These are phyloP conservation scores for Malus sylvestris DNA, from an alignment of 306 rosid genomes.

Conservation along the genomic window DNA sequence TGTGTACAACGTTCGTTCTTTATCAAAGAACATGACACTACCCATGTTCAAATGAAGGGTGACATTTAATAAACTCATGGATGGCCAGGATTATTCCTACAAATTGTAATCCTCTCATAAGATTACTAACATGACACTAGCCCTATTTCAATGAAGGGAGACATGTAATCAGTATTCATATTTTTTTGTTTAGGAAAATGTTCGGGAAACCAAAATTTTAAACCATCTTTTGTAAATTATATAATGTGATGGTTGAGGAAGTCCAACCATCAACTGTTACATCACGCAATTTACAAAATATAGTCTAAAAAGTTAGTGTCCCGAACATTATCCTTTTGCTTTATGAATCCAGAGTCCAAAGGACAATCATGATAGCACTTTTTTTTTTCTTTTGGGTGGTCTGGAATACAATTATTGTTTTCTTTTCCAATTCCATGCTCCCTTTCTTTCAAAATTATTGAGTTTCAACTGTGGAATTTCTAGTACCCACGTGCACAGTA, in stretches of 20 bases:
- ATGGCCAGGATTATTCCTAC: background rate
- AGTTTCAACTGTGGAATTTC: background rate
- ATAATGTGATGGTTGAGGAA: too few relatives aligned
- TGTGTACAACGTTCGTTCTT: too few relatives aligned
- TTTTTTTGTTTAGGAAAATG: too few relatives aligned
- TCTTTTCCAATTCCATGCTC: constrained; percentile 18
- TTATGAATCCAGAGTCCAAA: background rate
- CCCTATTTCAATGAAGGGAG: background rate
- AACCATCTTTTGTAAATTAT: too few relatives aligned
- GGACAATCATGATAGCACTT: constrained; percentile 3
- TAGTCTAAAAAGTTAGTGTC: too few relatives aligned
- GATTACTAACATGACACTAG: background rate
- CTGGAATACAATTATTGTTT: constrained; percentile 8
- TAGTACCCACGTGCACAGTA: background rate
- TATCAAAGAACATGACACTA: too few relatives aligned
- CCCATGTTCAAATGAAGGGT: too few relatives aligned
- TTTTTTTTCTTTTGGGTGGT: background rate
- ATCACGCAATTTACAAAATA: too few relatives aligned
- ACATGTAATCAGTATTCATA: too few relatives aligned
- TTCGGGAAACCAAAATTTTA: too few relatives aligned
- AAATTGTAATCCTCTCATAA: background rate
- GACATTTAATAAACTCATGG: background rate
- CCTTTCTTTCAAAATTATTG: background rate
- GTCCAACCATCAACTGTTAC: too few relatives aligned
- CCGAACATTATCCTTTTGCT: too few relatives aligned